A percentile compares a stretch with the other conserved stretches of the same genome.
Conservation (phyloP, 257 asterid genomes). For the Orobanche coerulescens region DNA sequence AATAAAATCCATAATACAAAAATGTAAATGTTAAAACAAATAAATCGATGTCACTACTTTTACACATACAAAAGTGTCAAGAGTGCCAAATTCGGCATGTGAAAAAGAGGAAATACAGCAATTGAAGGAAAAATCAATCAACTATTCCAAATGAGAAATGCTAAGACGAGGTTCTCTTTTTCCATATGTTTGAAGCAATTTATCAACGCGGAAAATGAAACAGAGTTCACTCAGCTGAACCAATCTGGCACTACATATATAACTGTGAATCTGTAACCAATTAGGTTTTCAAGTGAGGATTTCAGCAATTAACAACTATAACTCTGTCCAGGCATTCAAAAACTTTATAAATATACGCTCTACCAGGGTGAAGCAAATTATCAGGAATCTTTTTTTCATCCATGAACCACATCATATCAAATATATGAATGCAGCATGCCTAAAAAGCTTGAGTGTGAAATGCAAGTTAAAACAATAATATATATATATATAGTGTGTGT, state of each 20-base stretch:
- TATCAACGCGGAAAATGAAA: not conserved
- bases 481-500: not conserved
- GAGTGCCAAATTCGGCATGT: constrained; percentile 10
- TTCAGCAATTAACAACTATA: not conserved
- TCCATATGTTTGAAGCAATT: not conserved
- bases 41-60: not conserved
- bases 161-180: constrained; percentile 9
- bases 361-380: not conserved
- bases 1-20: not conserved
- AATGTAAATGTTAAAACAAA: constrained; percentile 9
- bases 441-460: constrained; percentile 9
- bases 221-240: constrained; percentile 8
- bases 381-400: not conserved
- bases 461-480: too few species aligned
- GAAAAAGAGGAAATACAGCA: constrained; percentile 14
- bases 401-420: not conserved
- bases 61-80: constrained; percentile 15
- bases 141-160: constrained; percentile 9
- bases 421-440: constrained; percentile 5
- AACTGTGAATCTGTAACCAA: not conserved
- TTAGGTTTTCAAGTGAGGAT: constrained; percentile 6
- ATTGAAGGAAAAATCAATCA: not conserved
- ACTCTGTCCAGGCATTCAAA: not conserved
- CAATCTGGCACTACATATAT: constrained; percentile 2
- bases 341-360: not conserved